Conservation (phyloP, 805 yeast genomes). For the Kluyveromyces siamensis region DNA sequence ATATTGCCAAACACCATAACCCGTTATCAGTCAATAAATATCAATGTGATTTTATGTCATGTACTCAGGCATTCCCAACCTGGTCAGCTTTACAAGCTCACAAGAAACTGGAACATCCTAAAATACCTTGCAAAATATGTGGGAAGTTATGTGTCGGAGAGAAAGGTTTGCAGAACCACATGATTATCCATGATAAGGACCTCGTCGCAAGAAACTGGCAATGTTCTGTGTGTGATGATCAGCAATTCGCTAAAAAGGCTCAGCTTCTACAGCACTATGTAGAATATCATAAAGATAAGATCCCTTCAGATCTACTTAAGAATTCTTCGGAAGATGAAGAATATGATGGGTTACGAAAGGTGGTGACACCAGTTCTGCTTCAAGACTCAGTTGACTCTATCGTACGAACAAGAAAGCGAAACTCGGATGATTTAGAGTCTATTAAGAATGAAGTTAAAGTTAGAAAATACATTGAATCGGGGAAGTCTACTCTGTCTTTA, state of each 20-base stretch:
- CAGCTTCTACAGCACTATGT: slow-evolving; percentile 49
- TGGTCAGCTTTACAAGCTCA: slow-evolving; percentile 72
- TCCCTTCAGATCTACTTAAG: background rate
- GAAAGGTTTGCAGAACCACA: slow-evolving; percentile 61
- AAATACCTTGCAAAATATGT: slow-evolving; percentile 55
- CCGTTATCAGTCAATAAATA: slow-evolving; percentile 31
- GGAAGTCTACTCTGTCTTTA: slow-evolving; percentile 22
- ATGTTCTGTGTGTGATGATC: slow-evolving; percentile 44
- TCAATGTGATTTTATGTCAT: slow-evolving; percentile 55
- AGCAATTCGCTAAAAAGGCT: slow-evolving; percentile 45
- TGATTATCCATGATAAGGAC: slow-evolving; percentile 55
- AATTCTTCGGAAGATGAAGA: background rate
- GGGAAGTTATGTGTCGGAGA: slow-evolving; percentile 66
- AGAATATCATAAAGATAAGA: slow-evolving; percentile 31
- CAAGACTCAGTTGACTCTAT: background rate
- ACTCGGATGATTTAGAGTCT: slow-evolving; percentile 10
- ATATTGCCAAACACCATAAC: slow-evolving; percentile 58
- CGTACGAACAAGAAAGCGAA: slow-evolving; percentile 4
- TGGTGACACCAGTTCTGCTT: background rate
- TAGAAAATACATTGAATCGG: slow-evolving; percentile 18
- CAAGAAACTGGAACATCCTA: slow-evolving; percentile 63
- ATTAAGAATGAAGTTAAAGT: slow-evolving; percentile 19
- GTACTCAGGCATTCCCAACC: slow-evolving; percentile 51
- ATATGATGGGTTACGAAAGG: no score
- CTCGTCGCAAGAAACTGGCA: slow-evolving; percentile 54